Percentiles rank a stretch among this genome's conserved stretches.
Evolutionary conservation across 1,284 basidiomycete genomes (phyloP).

Genomic region (Ganoderma lingzhi): DNA sequence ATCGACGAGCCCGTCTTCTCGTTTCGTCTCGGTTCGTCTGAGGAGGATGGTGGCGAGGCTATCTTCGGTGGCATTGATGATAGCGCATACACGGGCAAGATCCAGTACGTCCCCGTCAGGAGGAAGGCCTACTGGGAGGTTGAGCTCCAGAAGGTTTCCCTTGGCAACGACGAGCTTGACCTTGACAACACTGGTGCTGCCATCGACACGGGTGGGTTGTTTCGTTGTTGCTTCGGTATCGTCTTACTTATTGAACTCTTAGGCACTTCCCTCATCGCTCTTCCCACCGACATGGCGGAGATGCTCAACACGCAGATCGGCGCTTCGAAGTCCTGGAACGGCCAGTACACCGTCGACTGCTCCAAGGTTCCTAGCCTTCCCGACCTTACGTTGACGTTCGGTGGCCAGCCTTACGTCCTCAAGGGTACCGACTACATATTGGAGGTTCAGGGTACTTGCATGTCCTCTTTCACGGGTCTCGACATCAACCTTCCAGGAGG

Average conservation of each 20-base stretch:
- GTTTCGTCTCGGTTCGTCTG: conserved; percentile 92
- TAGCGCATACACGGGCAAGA: conserved; percentile 82
- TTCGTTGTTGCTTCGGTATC: not conserved
- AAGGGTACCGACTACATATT: conserved; percentile 91
- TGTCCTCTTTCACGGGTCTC: conserved; percentile 93
- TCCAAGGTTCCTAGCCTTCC: conserved; percentile 85
- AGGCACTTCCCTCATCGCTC: conserved; percentile 91
- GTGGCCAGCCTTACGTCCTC: conserved; percentile 82
- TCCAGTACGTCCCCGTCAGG: conserved; percentile 91
- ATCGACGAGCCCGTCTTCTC: conserved; percentile 92
- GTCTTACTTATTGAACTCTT: conserved; percentile 11
- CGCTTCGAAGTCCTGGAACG: conserved; percentile 93
- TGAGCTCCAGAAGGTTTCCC: conserved; percentile 86
- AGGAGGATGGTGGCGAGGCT: conserved; percentile 92
- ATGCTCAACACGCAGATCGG: conserved; percentile 98
- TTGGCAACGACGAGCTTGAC: conserved; percentile 88
- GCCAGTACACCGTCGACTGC: conserved; percentile 95
- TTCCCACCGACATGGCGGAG: conserved; percentile 96
- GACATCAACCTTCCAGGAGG: conserved; percentile 93
- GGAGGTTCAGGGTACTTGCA: conserved; percentile 89
- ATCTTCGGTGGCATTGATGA: conserved; percentile 94
- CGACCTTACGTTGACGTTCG: conserved; percentile 88
- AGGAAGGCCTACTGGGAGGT: conserved; percentile 99
- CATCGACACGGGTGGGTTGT: conserved; percentile 87
- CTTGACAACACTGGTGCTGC: conserved; percentile 94